Evolutionary conservation across 1,284 basidiomycete genomes (phyloP).

Genomic region (Ustilago cynodontis): DNA sequence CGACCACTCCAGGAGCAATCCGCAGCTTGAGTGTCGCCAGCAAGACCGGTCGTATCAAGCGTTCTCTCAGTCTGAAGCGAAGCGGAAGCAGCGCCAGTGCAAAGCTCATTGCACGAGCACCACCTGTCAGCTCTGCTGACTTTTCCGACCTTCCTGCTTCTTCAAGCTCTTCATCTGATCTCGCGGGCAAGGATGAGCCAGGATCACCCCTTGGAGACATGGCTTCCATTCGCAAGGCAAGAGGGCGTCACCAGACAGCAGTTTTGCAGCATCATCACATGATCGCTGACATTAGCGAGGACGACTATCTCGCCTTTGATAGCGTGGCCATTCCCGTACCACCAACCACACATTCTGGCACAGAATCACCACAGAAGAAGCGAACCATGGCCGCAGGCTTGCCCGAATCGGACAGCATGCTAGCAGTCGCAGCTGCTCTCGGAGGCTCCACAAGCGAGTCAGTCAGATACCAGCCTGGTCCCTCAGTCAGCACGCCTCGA

Average conservation of each 20-base stretch:
- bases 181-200: conserved; percentile 8
- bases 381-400: conserved; percentile 7
- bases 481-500: conserved; percentile 26
- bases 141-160: conserved; percentile 38
- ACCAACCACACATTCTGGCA: conserved; percentile 1
- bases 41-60: conserved; percentile 39
- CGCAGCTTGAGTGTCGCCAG: conserved; percentile 30
- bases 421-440: conserved; percentile 32
- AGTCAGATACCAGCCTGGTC: conserved; percentile 31
- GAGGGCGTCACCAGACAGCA: conserved; percentile 26
- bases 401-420: conserved; percentile 42
- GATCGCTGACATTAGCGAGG: conserved; percentile 34
- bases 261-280: conserved; percentile 17
- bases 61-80: conserved; percentile 49
- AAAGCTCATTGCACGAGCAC: conserved; percentile 45
- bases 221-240: conserved; percentile 39
- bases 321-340: conserved; percentile 17
- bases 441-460: conserved; percentile 22
- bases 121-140: conserved; percentile 53
- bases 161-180: conserved; percentile 27
- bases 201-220: conserved; percentile 24
- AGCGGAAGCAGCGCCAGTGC: conserved; percentile 32
- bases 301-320: conserved; percentile 28
- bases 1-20: conserved; percentile 19
- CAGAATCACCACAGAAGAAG: conserved; percentile 20